phyloP scores from a whole-genome alignment of 192 early-diverging fungal species.

The Haplosporangium gracile region DNA sequence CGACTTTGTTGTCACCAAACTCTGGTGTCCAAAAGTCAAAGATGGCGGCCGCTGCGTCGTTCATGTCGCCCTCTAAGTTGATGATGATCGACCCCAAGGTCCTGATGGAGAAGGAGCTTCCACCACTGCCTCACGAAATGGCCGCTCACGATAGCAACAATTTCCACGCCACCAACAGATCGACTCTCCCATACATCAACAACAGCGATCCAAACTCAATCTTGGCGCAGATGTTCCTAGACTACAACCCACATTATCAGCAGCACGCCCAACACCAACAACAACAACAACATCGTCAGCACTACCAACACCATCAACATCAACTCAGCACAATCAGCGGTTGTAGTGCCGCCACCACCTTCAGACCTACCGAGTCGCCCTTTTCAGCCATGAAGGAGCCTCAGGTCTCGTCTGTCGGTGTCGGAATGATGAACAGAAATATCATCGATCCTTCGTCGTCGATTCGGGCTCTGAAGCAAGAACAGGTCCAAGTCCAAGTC shows the following conservation, averaged over 20 bases:
- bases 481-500: no score
- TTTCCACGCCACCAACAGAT: not conserved
- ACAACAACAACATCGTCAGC: not conserved
- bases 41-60: not conserved
- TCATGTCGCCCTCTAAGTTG: not conserved
- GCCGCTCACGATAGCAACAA: not conserved
- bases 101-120: slow-evolving; percentile 22
- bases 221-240: slow-evolving; percentile 14
- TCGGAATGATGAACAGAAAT: no score
- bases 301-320: not conserved
- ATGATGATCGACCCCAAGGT: slow-evolving; percentile 8
- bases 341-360: no score
- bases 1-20: not conserved
- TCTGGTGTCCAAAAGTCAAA: not conserved
- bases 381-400: no score
- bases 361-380: no score
- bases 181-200: not conserved
- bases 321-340: not conserved
- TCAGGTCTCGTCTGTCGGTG: no score
- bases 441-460: no score
- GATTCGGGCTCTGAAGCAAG: no score
- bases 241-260: slow-evolving; percentile 11
- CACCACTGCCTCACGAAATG: slow-evolving; percentile 7
- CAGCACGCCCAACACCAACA: not conserved
- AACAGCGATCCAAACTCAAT: slow-evolving; percentile 14